phyloP scores from a whole-genome alignment of 129 eudicot species.

The carrot (Daucus carota) region DNA sequence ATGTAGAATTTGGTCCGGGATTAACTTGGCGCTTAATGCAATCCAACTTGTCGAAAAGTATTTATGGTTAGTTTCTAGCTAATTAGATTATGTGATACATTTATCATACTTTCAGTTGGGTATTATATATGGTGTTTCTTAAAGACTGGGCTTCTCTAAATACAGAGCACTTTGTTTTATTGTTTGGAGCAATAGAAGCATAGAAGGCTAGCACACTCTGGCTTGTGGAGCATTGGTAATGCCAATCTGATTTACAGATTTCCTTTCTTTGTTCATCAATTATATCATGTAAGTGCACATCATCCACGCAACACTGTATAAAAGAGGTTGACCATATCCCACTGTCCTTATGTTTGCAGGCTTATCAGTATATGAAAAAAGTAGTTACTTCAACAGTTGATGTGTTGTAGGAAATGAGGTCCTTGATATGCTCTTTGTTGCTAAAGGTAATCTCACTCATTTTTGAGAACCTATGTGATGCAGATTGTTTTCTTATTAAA shows the following conservation, averaged over 20 bases:
- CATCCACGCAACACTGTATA: neutral
- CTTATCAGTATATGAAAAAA: constrained; percentile 66
- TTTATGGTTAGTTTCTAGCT: too few relatives aligned
- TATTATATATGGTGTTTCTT: constrained; percentile 15
- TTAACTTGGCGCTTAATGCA: too few relatives aligned
- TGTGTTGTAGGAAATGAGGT: constrained; percentile 69
- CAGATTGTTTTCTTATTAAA: neutral
- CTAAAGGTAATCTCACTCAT: constrained; percentile 69
- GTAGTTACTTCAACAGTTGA: constrained; percentile 74
- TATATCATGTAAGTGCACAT: neutral
- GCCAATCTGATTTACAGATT: neutral
- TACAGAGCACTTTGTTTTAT: constrained; percentile 59
- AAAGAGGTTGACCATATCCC: neutral
- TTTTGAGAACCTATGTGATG: too few relatives aligned
- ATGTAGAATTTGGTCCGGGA: too few relatives aligned
- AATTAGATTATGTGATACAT: too few relatives aligned
- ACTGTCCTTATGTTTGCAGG: constrained; percentile 33
- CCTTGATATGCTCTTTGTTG: constrained; percentile 46
- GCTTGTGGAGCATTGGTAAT: constrained; percentile 82
- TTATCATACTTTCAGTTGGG: too few relatives aligned
- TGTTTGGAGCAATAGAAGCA: constrained; percentile 89
- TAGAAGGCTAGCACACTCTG: constrained; percentile 98
- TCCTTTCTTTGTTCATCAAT: constrained; percentile 2
- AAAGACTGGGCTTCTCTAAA: constrained; percentile 84
- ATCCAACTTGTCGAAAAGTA: too few relatives aligned